Conservation (phyloP, 2,329 filamentous ascomycete species). For the Aureobasidium sp. region DNA sequence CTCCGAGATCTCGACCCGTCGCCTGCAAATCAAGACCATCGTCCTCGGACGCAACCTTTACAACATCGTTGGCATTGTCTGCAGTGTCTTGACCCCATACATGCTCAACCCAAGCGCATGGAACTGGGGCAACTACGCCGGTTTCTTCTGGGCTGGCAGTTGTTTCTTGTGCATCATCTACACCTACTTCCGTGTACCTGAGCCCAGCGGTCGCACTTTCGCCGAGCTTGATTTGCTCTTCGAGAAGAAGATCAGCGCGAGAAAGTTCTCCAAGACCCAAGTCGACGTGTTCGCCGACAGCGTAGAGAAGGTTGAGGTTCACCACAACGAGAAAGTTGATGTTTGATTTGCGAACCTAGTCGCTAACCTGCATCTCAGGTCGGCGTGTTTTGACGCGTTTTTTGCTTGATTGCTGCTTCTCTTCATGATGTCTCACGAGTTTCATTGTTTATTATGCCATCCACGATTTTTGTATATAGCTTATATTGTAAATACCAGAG, state of each 20-base stretch:
- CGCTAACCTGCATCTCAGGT: slow-evolving; percentile 7
- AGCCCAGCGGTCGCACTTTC: slow-evolving; percentile 13
- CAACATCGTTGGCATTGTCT: no score
- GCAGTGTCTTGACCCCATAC: no score
- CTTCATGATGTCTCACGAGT: slow-evolving; percentile 8
- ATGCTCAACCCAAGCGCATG: no score
- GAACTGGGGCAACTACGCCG: no score
- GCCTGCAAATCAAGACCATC: no score
- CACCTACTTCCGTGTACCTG: slow-evolving; percentile 32
- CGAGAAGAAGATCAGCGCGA: background rate
- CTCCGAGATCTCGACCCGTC: no score
- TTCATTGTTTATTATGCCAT: slow-evolving; percentile 2
- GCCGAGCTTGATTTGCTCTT: background rate
- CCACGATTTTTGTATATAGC: slow-evolving; percentile 8
- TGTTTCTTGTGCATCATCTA: no score
- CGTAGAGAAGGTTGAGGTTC: slow-evolving; percentile 11
- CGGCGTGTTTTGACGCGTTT: slow-evolving; percentile 6
- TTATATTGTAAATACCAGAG: background rate
- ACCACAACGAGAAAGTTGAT: slow-evolving; percentile 11
- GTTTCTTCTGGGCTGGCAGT: no score
- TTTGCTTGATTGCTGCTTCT: slow-evolving; percentile 1
- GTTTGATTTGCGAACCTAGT: slow-evolving; percentile 3
- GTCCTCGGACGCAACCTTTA: no score
- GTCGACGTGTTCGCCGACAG: no score
- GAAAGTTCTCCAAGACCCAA: background rate